Base-by-base conservation (phyloP, 2,329 filamentous ascomycete species). In the Hypoxylon sp. region DNA sequence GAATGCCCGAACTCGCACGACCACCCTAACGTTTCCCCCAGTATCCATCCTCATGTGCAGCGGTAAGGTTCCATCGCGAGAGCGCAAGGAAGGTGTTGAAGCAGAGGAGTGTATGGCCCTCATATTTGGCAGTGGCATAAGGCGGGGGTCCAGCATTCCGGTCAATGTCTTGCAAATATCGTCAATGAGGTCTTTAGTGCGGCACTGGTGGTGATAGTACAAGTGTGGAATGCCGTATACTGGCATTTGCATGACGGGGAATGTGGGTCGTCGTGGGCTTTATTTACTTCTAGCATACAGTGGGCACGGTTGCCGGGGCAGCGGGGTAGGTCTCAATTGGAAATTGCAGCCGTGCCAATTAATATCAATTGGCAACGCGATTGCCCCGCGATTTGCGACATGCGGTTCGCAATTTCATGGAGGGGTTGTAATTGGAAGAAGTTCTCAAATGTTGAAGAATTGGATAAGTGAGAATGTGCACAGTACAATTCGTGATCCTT, bases 1-100 rank as follows among this genome's bases (percentile, higher is more conserved):
- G 82, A 95, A 95, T 0, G 89, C 92, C 76, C 93, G 85, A 62
- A 95, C 92, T 78, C 93, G 86, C 67, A 96, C 93, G 31, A 95
- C 93, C 29, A 96, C 93, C 74, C 90, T 87, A 66, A 96, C 93
- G 80, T 96, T 96, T 63, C 92, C 92, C 69, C 90, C 91, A 70
- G 86, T 78, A 76, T 90, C 84, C 83, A 86, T 86, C 78, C 83
- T 85, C 73, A 83, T 83, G 74, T 85, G 83, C 66, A 86, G 80
- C 26, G 88, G 86, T 42, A 90, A 80, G n/a, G 87, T 87, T 55
- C 88, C 88, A 82, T 93, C 91, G 77, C 90, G 88, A 42, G 91
- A 91, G 68, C 92, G 88, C 75, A 95, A 82, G 26, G 92, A 94
- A 37, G 92, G 92, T 65, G 91, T 94, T 60, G 92, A 94, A 53